Base-by-base conservation (phyloP, 2,329 filamentous ascomycete genomes). In the Iodosphaeria phyllophila region DNA sequence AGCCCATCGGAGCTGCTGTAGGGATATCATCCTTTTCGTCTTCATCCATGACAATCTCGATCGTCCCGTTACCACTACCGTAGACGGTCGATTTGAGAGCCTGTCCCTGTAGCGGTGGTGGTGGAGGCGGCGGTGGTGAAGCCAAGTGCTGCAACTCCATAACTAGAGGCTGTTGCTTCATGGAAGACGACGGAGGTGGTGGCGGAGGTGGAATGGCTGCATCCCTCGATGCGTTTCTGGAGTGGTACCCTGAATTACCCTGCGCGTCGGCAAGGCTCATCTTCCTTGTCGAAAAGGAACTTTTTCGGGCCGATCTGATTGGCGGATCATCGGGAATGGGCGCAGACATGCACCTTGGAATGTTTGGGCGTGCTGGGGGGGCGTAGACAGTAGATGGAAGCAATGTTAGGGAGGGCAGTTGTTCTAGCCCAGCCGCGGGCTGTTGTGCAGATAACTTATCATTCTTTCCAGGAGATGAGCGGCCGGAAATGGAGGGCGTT, bases 1-100 rank as follows among this genome's bases (percentile, higher is more conserved):
- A 57, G 29, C 40, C 36, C 23, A 52, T 50, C 2, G 50, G 51
- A 2, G 46, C 42, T 6, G 48, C 48, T 8, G 41, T 33, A 8
- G 48, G 35, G 3, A 33, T 16, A 27, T 31, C 18, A 19, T 14
- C 23, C 27, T 41, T 35, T 11, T 63, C 56, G 5, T 68, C 62
- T 3, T 69, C 64, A 33, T 74, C 67, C 60, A 70, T 69, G 24
- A 74, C 65, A 31, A 74, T 69, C 41, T 74, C 68, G 33, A 74
- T 72, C 38, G 67, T 60, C 4, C 61, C 66, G 0, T 63, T 60
- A 6, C 54, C 56, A 17, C 30, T 54, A 16, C 47, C 43, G 32
- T 57, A 53, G 22, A 58, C 40, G 6, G 50, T 47, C 3, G 50
- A 43, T 16, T 46, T 48, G 16, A 41, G 37, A n/a, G n/a, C n/a